Evolutionary conservation across 257 asterid genomes (phyloP).

Genomic region (Jacaranda copaia): DNA sequence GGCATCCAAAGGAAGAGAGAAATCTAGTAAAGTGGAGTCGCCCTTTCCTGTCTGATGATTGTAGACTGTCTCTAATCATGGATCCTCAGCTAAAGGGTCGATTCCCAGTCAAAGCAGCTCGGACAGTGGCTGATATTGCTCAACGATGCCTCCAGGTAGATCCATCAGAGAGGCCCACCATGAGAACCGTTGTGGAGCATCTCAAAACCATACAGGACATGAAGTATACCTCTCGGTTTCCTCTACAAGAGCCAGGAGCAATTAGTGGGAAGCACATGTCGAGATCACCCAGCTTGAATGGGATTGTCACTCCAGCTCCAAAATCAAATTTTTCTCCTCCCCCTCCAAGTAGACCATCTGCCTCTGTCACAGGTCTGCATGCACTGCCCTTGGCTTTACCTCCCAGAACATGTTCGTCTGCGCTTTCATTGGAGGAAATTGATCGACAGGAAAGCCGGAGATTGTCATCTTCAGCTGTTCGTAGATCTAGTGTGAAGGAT

Average conservation of each 20-base stretch:
- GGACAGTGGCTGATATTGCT: slow-evolving; percentile 85
- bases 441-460: slow-evolving; percentile 60
- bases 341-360: slow-evolving; percentile 52
- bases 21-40: slow-evolving; percentile 88
- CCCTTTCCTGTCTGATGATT: slow-evolving; percentile 84
- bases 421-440: slow-evolving; percentile 55
- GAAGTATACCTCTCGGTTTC: slow-evolving; percentile 82
- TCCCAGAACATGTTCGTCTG: slow-evolving; percentile 58
- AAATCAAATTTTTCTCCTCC: slow-evolving; percentile 58
- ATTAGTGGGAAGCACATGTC: slow-evolving; percentile 66
- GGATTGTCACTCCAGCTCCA: slow-evolving; percentile 62
- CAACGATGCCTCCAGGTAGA: slow-evolving; percentile 86
- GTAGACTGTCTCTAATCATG: slow-evolving; percentile 83
- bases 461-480: slow-evolving; percentile 62
- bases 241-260: slow-evolving; percentile 86
- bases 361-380: slow-evolving; percentile 51
- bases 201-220: slow-evolving; percentile 79
- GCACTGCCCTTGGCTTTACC: slow-evolving; percentile 55
- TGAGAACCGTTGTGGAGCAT: slow-evolving; percentile 83
- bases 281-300: slow-evolving; percentile 88
- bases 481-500: slow-evolving; percentile 77
- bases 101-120: slow-evolving; percentile 83
- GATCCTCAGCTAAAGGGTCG: slow-evolving; percentile 91
- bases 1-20: slow-evolving; percentile 84
- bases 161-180: slow-evolving; percentile 90